Base-by-base conservation (phyloP, 495 filamentous ascomycete genomes). In the Clohesyomyces aquaticus region DNA sequence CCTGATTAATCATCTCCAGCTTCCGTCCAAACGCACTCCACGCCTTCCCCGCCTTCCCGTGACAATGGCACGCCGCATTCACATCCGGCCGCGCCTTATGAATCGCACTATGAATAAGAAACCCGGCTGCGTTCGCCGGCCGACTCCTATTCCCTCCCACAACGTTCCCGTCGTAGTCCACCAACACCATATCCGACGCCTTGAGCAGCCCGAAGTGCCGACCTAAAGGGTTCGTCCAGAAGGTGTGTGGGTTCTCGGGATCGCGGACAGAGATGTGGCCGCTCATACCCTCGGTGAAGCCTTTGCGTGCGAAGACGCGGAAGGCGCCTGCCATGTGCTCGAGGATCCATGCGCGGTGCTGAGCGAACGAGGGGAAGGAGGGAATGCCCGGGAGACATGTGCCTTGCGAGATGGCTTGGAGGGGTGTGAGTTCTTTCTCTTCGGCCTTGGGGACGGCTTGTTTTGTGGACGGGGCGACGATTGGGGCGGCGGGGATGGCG, bases 221-320 rank as follows among this genome's bases (percentile, higher is more conserved):
- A 12, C 71, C 76, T 1, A 78, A 68, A 2, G 74, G 75, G 54
- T 77, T 88, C 74, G 86, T 87, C 86, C 87, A 90, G 78, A 89
- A 87, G 50, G 82, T 78, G 32, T 84, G 73, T 4, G 74, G 73
- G 64, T 82, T 74, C 48, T 88, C 82, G 4, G 85, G 84, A 68
- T 87, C 85, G 22, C 85, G 78, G 14, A 88, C 82, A 3, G 79
- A 82, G 66, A 90, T 88, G 71, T 88, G 86, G 0, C 86, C 85
- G 2, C 79, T 77, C 68, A 86, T 82, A 26, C 87, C 85, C 72
- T 88, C 85, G n/a, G 81, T 84, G 72, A 82, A 87, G 26, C 83
- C 83, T 56, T 76, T 75, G 29, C 80, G 76, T 0, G 84, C 80
- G 63, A 85, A 86, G 50, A 81, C 70, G 19, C 82, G 79, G 68